Evolutionary conservation across 495 filamentous ascomycete genomes (phyloP).

Genomic region (Chlorociboria aeruginascens): DNA sequence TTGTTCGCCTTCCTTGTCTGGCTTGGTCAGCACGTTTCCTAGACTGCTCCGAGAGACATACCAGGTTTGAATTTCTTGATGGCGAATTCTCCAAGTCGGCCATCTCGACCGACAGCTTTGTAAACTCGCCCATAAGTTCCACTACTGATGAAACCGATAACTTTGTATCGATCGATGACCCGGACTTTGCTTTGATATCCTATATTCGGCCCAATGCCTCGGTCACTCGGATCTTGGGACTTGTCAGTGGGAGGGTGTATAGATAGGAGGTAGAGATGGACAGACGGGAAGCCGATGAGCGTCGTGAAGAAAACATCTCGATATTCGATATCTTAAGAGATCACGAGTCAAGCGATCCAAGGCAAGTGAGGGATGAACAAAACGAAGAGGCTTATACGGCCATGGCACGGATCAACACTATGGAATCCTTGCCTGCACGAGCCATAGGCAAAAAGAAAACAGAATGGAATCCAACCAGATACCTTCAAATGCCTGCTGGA

Average conservation of each 20-base stretch:
- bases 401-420: too few species aligned
- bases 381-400: too few species aligned
- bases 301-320: constrained; percentile 16
- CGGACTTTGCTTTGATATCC: constrained; percentile 77
- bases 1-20: constrained; percentile 89
- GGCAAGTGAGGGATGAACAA: too few species aligned
- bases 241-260: constrained; percentile 26
- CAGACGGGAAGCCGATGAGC: constrained; percentile 19
- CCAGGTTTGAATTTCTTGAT: constrained; percentile 99
- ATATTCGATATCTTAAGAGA: not conserved
- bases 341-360: too few species aligned
- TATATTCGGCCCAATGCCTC: constrained; percentile 27
- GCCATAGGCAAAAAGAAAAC: constrained; percentile 6
- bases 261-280: constrained; percentile 19
- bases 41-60: not conserved
- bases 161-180: constrained; percentile 83
- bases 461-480: constrained; percentile 20
- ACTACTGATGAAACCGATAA: constrained; percentile 95
- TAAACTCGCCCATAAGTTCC: constrained; percentile 99
- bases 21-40: not conserved
- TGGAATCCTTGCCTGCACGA: not conserved
- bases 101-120: constrained; percentile 76
- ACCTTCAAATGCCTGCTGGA: constrained; percentile 76
- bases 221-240: constrained; percentile 30
- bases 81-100: constrained; percentile 66